Percentiles rank a stretch among this genome's conserved stretches.
These are phyloP conservation scores for Gracilaria vermiculophylla DNA, from an alignment of 23 red algal genomes.

Conservation along the genomic window DNA sequence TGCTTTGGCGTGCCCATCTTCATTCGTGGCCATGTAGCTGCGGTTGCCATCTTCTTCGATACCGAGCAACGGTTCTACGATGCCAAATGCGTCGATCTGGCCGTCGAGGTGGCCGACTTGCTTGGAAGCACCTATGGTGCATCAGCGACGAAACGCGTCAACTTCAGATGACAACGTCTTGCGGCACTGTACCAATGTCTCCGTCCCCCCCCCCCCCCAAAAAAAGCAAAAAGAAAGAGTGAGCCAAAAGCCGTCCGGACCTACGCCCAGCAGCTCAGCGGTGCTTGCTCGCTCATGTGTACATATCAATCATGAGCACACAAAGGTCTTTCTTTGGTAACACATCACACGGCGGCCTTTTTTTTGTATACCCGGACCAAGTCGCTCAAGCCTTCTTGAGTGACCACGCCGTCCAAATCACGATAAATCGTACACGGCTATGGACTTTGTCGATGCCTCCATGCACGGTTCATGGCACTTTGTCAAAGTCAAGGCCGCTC, in stretches of 20 bases:
- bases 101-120: conserved; percentile 46
- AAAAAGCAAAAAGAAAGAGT: no score
- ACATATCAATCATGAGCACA: not conserved
- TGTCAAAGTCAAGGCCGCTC: not conserved
- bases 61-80: conserved; percentile 62
- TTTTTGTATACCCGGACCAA: not conserved
- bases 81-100: conserved; percentile 70
- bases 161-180: not conserved
- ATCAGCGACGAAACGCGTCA: conserved; percentile 22
- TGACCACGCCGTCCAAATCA: not conserved
- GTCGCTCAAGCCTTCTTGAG: not conserved
- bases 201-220: no score
- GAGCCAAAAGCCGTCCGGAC: not conserved
- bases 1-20: conserved; percentile 73
- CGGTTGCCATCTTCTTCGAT: conserved; percentile 76
- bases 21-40: conserved; percentile 60
- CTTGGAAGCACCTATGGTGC: conserved; percentile 65
- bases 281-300: not conserved
- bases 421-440: not conserved
- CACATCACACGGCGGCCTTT: not conserved
- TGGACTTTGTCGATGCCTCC: not conserved
- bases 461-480: not conserved
- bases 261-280: not conserved
- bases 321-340: not conserved
- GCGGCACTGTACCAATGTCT: no score